Percentiles rank a stretch among this genome's conserved stretches.
Conservation (phyloP, 2,329 filamentous ascomycete genomes). For the Bipolaris bicolor region DNA sequence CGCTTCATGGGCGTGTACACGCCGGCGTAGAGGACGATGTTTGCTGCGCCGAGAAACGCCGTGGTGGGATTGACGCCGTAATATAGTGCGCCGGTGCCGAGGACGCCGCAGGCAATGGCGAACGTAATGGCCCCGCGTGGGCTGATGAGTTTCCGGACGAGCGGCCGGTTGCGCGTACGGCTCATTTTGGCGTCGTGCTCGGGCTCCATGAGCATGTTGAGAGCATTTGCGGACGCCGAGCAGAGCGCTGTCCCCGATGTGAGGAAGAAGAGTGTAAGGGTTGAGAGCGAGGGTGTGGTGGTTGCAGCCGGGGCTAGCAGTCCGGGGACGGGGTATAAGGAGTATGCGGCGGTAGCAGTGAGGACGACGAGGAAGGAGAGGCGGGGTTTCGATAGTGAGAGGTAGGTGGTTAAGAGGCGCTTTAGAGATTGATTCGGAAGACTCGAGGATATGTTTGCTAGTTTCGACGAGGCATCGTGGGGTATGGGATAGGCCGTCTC, state of each 20-base stretch:
- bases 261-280: conserved; percentile 89
- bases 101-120: conserved; percentile 72
- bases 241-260: conserved; percentile 88
- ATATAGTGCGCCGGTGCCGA: conserved; percentile 77
- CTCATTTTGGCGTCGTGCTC: conserved; percentile 90
- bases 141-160: conserved; percentile 81
- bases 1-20: conserved; percentile 93
- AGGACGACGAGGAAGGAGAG: conserved; percentile 90
- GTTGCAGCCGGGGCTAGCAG: conserved; percentile 75
- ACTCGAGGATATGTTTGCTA: conserved; percentile 63
- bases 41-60: conserved; percentile 80
- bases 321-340: conserved; percentile 88
- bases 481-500: conserved; percentile 49
- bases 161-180: conserved; percentile 86
- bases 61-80: conserved; percentile 94
- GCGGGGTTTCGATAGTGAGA: conserved; percentile 94
- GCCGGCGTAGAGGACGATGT: conserved; percentile 89
- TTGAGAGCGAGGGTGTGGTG: conserved; percentile 77
- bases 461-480: conserved; percentile 65
- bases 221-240: conserved; percentile 87
- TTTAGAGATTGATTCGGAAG: conserved; percentile 63
- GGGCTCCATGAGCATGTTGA: conserved; percentile 97
- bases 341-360: conserved; percentile 88
- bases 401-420: conserved; percentile 77
- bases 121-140: conserved; percentile 76